Percentiles rank a stretch among this genome's conserved stretches.
Conservation (phyloP, 2,329 filamentous ascomycete genomes). For the Aspergillus sp. region DNA sequence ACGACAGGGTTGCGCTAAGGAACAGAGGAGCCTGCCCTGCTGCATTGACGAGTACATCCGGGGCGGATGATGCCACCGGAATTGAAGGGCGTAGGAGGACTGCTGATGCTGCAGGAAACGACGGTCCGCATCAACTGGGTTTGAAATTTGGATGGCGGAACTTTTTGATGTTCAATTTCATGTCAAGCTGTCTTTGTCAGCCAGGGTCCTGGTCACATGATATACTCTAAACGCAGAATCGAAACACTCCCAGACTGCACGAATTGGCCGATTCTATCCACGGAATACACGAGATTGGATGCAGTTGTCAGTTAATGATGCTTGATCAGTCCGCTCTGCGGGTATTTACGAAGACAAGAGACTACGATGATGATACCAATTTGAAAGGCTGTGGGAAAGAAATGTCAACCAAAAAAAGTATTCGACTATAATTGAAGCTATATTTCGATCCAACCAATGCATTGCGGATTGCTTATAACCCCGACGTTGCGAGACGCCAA, state of each 20-base stretch:
- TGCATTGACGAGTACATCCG: conserved; percentile 47
- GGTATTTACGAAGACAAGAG: too few relatives aligned
- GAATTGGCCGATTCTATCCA: background rate
- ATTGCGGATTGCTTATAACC: background rate
- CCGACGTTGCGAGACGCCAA: background rate
- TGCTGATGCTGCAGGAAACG: conserved; percentile 25
- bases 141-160: background rate
- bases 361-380: too few relatives aligned
- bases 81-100: conserved; percentile 17
- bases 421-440: too few relatives aligned
- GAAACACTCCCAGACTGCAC: background rate
- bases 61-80: conserved; percentile 33
- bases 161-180: conserved; percentile 13
- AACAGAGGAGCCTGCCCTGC: conserved; percentile 40
- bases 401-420: too few relatives aligned
- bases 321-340: too few relatives aligned
- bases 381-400: too few relatives aligned
- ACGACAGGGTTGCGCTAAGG: conserved; percentile 41
- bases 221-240: background rate
- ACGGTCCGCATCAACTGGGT: conserved; percentile 23
- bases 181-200: conserved; percentile 6
- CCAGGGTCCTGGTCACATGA: conserved; percentile 9
- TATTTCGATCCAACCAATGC: too few relatives aligned
- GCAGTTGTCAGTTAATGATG: too few relatives aligned
- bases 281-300: too few relatives aligned